These are phyloP conservation scores for Cryptococcus floricola DNA, from an alignment of 1,284 basidiomycete genomes.

Conservation along the genomic window DNA sequence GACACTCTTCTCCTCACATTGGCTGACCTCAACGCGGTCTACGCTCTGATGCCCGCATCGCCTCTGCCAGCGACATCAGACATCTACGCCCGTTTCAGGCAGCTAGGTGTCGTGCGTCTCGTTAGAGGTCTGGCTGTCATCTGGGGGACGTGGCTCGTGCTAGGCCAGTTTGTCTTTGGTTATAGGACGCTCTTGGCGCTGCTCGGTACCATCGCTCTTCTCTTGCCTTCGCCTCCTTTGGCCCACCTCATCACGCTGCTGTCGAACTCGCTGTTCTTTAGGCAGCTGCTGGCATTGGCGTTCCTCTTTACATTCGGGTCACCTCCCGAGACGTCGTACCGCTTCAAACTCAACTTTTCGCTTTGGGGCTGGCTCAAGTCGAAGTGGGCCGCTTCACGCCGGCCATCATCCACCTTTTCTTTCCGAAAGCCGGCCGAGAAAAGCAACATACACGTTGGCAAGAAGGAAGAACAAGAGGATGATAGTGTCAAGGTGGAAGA, in stretches of 20 bases:
- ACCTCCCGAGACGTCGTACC: slow-evolving; percentile 32
- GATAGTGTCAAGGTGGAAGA: slow-evolving; percentile 21
- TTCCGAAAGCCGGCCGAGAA: slow-evolving; percentile 22
- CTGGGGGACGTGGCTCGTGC: slow-evolving; percentile 44
- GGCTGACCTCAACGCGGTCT: slow-evolving; percentile 45
- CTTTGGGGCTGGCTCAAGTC: slow-evolving; percentile 38
- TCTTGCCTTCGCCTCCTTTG: slow-evolving; percentile 44
- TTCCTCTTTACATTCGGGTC: slow-evolving; percentile 47
- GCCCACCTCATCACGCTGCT: slow-evolving; percentile 37
- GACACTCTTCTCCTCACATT: slow-evolving; percentile 54
- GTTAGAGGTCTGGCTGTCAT: slow-evolving; percentile 39
- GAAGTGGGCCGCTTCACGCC: slow-evolving; percentile 43
- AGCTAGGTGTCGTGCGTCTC: slow-evolving; percentile 33
- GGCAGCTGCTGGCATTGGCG: slow-evolving; percentile 30
- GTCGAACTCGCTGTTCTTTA: slow-evolving; percentile 37
- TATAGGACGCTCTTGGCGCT: slow-evolving; percentile 34
- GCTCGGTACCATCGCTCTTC: slow-evolving; percentile 39
- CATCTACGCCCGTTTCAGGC: slow-evolving; percentile 34
- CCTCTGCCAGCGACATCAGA: slow-evolving; percentile 22
- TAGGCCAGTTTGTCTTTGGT: slow-evolving; percentile 33
- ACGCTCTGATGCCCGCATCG: slow-evolving; percentile 42
- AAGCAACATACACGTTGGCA: background rate
- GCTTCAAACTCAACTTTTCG: slow-evolving; percentile 29
- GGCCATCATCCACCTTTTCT: slow-evolving; percentile 40
- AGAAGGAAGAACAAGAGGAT: slow-evolving; percentile 13